A percentile compares a stretch with the other conserved stretches of the same genome.
Evolutionary conservation across 1,139 yeast genomes (phyloP).

Genomic region (Scheffersomyces cryptocercus): DNA sequence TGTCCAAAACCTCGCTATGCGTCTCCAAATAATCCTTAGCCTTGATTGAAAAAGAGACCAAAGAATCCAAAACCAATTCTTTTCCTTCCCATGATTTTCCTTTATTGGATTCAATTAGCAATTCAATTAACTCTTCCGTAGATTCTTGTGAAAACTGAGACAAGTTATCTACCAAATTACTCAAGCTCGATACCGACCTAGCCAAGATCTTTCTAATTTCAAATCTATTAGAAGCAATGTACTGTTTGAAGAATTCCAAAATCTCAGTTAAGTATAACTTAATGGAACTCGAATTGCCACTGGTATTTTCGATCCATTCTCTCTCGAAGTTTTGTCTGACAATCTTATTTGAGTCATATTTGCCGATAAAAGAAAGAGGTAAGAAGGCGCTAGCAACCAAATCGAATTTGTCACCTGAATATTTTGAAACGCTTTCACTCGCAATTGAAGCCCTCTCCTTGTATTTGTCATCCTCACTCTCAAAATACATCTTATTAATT

Average conservation of each 20-base stretch:
- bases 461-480: constrained; percentile 49
- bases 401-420: constrained; percentile 70
- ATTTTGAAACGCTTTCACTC: constrained; percentile 65
- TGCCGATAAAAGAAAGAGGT: constrained; percentile 80
- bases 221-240: constrained; percentile 63
- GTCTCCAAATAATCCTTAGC: constrained; percentile 32
- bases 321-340: constrained; percentile 54
- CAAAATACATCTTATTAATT: constrained; percentile 62
- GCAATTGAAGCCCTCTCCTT: constrained; percentile 62
- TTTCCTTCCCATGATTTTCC: constrained; percentile 93
- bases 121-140: constrained; percentile 43
- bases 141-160: constrained; percentile 28
- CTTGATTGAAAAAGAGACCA: constrained; percentile 58
- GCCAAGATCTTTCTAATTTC: constrained; percentile 73
- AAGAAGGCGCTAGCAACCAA: constrained; percentile 63
- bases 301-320: constrained; percentile 82
- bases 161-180: constrained; percentile 42
- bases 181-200: constrained; percentile 62
- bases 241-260: constrained; percentile 45
- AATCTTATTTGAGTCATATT: constrained; percentile 57
- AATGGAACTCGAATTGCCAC: constrained; percentile 70
- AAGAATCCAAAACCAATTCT: constrained; percentile 69
- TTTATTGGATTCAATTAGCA: constrained; percentile 61
- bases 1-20: constrained; percentile 24
- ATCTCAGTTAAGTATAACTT: constrained; percentile 76